Percentiles rank a stretch among this genome's conserved stretches.
Evolutionary conservation across 495 filamentous ascomycete genomes (phyloP).

Genomic region (Tuber umbilicatum): DNA sequence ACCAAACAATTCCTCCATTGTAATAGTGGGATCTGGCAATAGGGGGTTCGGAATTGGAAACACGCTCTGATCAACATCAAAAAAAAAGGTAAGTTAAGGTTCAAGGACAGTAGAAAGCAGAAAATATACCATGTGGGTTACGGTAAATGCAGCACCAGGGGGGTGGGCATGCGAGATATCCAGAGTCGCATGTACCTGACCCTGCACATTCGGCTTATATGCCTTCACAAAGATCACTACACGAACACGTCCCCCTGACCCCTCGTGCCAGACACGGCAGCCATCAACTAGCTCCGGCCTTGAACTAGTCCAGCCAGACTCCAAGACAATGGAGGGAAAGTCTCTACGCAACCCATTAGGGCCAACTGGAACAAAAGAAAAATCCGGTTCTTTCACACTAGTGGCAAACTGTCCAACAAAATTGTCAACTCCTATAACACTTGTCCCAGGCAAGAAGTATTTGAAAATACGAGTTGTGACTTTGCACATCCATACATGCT

Average conservation of each 20-base stretch:
- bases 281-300: background rate
- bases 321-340: background rate
- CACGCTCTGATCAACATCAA: too few relatives aligned
- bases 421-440: background rate
- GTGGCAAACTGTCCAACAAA: background rate
- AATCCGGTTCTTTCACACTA: background rate
- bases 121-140: background rate
- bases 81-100: too few relatives aligned
- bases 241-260: background rate
- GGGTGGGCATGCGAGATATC: background rate
- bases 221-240: background rate
- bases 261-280: background rate
- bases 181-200: background rate
- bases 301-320: background rate
- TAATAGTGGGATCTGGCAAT: too few relatives aligned
- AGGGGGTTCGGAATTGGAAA: too few relatives aligned
- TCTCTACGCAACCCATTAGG: background rate
- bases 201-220: too few relatives aligned
- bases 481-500: too few relatives aligned
- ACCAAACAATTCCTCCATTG: too few relatives aligned
- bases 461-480: too few relatives aligned
- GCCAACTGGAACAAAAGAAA: background rate
- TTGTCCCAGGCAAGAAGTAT: too few relatives aligned
- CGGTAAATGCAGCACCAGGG: background rate
- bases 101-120: too few relatives aligned